A percentile compares a stretch with the other conserved stretches of the same genome.
Conservation (phyloP, 371 early-diverging fungal genomes). For the Circinella umbellata region DNA sequence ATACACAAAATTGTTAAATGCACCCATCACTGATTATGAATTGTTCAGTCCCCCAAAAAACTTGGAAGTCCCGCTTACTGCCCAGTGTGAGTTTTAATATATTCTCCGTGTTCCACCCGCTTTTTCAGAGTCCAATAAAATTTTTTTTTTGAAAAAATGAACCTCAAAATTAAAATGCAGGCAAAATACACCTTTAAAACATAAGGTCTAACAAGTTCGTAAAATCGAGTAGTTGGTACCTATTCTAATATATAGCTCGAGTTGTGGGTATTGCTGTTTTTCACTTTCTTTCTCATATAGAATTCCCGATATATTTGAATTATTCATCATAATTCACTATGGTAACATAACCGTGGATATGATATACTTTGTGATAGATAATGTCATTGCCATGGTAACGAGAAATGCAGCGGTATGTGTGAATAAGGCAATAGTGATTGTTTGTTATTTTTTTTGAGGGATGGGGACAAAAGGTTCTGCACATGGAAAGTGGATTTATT, state of each 20-base stretch:
- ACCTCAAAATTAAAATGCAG: not conserved
- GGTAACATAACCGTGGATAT: no score
- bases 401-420: no score
- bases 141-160: not conserved
- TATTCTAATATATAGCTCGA: not conserved
- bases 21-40: constrained; percentile 16
- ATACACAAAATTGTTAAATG: not conserved
- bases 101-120: not conserved
- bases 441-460: no score
- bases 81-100: constrained; percentile 11
- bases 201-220: not conserved
- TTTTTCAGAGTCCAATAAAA: not conserved
- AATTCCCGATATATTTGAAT: no score
- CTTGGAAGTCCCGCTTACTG: constrained; percentile 21
- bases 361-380: no score
- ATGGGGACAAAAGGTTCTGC: no score
- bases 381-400: no score
- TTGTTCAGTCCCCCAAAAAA: constrained; percentile 20
- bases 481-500: no score
- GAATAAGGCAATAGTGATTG: no score
- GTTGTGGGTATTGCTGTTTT: not conserved
- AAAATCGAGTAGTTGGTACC: not conserved
- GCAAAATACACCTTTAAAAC: constrained; percentile 10
- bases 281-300: no score
- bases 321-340: no score